A percentile compares a stretch with the other conserved stretches of the same genome.
These are phyloP conservation scores for Rhexocercosporidium sp. DNA, from an alignment of 2,329 filamentous ascomycete genomes.

Conservation along the genomic window DNA sequence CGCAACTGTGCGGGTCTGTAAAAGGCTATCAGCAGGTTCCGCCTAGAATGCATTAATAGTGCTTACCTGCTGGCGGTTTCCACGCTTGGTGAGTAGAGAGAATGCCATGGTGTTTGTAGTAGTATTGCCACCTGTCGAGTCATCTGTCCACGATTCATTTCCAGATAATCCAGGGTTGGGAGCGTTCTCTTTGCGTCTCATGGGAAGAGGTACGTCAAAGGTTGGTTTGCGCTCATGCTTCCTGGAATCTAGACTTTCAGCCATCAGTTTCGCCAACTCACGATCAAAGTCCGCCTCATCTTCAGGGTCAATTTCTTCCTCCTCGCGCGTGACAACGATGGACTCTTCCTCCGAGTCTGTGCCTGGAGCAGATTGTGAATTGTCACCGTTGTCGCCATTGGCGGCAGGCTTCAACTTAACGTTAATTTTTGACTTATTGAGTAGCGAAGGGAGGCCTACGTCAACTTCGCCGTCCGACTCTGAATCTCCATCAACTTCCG, in stretches of 20 bases:
- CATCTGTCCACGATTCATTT: conserved; percentile 47
- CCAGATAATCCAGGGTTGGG: conserved; percentile 38
- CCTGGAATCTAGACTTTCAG: conserved; percentile 91
- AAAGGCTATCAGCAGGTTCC: conserved; percentile 20
- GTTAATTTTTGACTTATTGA: background rate
- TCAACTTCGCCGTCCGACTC: conserved; percentile 60
- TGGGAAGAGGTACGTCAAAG: conserved; percentile 97
- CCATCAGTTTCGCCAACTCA: conserved; percentile 98
- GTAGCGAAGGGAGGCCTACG: conserved; percentile 44
- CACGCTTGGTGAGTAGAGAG: conserved; percentile 91
- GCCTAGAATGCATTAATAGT: conserved; percentile 33
- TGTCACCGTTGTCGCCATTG: conserved; percentile 50
- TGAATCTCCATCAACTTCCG: conserved; percentile 57
- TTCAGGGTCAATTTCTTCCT: conserved; percentile 90
- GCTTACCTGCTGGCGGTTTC: conserved; percentile 86
- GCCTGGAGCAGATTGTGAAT: conserved; percentile 56
- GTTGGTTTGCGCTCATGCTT: conserved; percentile 94
- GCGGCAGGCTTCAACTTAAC: conserved; percentile 38
- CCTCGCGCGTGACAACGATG: conserved; percentile 88
- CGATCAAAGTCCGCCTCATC: conserved; percentile 97
- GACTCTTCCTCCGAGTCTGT: conserved; percentile 80
- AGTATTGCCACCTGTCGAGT: conserved; percentile 35
- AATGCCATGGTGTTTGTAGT: conserved; percentile 63
- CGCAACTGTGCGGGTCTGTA: conserved; percentile 86
- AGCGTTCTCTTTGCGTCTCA: conserved; percentile 64